Evolutionary conservation across 768 basidiomycete genomes (phyloP), one percentile per base, ranked within the genome.

Genomic region (Rubroboletus satanas): DNA sequence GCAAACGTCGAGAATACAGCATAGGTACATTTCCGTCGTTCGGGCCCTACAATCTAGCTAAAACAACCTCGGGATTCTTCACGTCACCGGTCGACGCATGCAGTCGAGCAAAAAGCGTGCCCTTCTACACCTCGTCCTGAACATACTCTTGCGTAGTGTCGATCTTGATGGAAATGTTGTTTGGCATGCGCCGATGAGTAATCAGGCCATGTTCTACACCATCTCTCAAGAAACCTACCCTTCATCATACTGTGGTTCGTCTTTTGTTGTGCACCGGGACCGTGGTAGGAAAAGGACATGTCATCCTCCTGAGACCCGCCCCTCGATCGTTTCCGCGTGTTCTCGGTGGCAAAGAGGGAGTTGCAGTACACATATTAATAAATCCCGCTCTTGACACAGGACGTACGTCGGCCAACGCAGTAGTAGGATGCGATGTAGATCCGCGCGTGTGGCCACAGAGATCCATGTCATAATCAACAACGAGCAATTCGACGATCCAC

Each of bases 341-440:
- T 84, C 48, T 83, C 74, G 0, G 82, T 83, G 1, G 81, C 81
- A 10, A 84, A 75, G n/a, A 84, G 77, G 5, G 81, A 77, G 62
- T 83, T 84, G 38, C 79, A 78, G 62, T 83, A 84, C 5, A 84
- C 82, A 5, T 8, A 21, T 60, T 9, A 54, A 51, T 18, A 23
- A n/a, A 10, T 2, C 21, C 32, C 29, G 15, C 28, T n/a, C 15
- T 23, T 5, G 11, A 31, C 11, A 37, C 10, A 9, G 14, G 8
- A 77, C 83, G 62, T 64, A 85, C 83, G 64, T 50, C 83, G 74
- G 21, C 83, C 82, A 37, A 83, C 76, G 63, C 76, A 79, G 58
- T 83, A 84, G 65, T 79, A 85, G 67, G 84, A 85, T 2, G 74
- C 67, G 44, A 83, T 79, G 55, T 84, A 85, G 50, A 83, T 64